These are phyloP conservation scores for Cercospora sojina DNA, from an alignment of 2,329 filamentous ascomycete species.

Conservation along the genomic window DNA sequence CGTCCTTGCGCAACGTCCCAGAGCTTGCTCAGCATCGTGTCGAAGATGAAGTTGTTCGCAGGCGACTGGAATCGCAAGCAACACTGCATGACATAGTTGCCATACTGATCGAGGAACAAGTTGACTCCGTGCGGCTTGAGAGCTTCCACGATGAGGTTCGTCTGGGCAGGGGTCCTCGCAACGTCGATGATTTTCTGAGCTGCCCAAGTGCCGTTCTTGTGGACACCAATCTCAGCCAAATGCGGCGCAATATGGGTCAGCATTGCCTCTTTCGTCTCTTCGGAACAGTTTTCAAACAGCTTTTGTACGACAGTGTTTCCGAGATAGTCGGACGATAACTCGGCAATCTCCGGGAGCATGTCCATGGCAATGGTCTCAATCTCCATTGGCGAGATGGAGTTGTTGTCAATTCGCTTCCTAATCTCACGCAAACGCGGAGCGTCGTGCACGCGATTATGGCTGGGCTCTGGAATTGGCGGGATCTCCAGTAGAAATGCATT, in stretches of 20 bases:
- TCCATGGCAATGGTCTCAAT: slow-evolving; percentile 89
- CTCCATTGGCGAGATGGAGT: slow-evolving; percentile 77
- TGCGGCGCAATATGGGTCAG: slow-evolving; percentile 82
- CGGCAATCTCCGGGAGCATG: slow-evolving; percentile 95
- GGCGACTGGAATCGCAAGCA: slow-evolving; percentile 88
- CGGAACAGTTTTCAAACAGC: slow-evolving; percentile 93
- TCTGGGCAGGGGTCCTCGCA: slow-evolving; percentile 79
- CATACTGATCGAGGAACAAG: slow-evolving; percentile 94
- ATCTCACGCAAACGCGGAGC: slow-evolving; percentile 94
- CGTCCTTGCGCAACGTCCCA: slow-evolving; percentile 92
- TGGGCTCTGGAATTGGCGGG: slow-evolving; percentile 82
- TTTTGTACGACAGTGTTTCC: slow-evolving; percentile 99
- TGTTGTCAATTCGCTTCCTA: slow-evolving; percentile 95
- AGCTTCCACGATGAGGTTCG: slow-evolving; percentile 78
- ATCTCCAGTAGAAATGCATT: slow-evolving; percentile 76
- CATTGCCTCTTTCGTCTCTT: slow-evolving; percentile 88
- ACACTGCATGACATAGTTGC: slow-evolving; percentile 96
- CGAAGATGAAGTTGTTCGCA: slow-evolving; percentile 95
- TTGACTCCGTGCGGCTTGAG: slow-evolving; percentile 84
- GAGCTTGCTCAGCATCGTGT: slow-evolving; percentile 90
- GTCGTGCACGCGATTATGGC: slow-evolving; percentile 84
- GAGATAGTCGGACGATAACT: slow-evolving; percentile 91
- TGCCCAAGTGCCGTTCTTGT: slow-evolving; percentile 99
- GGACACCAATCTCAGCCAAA: slow-evolving; percentile 91
- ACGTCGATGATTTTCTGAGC: slow-evolving; percentile 99